A percentile compares a stretch with the other conserved stretches of the same genome.
phyloP scores from a whole-genome alignment of 2,329 filamentous ascomycete species.

The Fusarium camptoceras region DNA sequence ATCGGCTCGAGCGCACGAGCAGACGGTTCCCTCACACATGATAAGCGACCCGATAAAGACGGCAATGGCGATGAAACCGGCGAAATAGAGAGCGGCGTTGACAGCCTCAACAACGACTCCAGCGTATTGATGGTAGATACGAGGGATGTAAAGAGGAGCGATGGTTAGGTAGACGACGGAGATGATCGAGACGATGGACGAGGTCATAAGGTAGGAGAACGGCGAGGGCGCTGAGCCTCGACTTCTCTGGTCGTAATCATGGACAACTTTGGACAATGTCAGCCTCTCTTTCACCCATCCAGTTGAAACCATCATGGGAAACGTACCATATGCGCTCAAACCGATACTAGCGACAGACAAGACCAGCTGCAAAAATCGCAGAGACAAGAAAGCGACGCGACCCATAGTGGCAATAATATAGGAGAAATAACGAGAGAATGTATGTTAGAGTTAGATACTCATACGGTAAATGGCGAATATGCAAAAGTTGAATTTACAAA shows the following conservation, averaged over 20 bases:
- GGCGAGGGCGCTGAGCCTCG: conserved; percentile 65
- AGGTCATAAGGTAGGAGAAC: conserved; percentile 69
- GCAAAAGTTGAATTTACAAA: neutral
- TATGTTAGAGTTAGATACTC: neutral
- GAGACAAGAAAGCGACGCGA: conserved; percentile 29
- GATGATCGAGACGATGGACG: conserved; percentile 64
- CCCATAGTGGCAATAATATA: conserved; percentile 31
- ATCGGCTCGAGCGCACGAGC: conserved; percentile 65
- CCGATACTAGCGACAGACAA: conserved; percentile 42
- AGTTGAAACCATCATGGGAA: neutral
- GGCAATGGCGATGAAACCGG: conserved; percentile 68
- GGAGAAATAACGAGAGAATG: conserved; percentile 5
- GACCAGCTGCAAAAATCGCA: conserved; percentile 43
- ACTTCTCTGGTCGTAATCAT: conserved; percentile 69
- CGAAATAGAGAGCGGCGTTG: conserved; percentile 69
- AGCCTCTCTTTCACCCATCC: neutral
- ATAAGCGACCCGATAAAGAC: conserved; percentile 67
- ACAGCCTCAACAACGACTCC: conserved; percentile 62
- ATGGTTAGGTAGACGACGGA: conserved; percentile 67
- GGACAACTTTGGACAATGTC: conserved; percentile 59
- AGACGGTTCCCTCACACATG: conserved; percentile 69
- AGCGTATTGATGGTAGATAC: conserved; percentile 61
- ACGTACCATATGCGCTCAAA: conserved; percentile 43
- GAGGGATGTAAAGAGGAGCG: conserved; percentile 58
- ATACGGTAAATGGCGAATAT: conserved; percentile 4